Conservation (phyloP, 371 early-diverging fungal genomes). For the Mucor mucedo region DNA sequence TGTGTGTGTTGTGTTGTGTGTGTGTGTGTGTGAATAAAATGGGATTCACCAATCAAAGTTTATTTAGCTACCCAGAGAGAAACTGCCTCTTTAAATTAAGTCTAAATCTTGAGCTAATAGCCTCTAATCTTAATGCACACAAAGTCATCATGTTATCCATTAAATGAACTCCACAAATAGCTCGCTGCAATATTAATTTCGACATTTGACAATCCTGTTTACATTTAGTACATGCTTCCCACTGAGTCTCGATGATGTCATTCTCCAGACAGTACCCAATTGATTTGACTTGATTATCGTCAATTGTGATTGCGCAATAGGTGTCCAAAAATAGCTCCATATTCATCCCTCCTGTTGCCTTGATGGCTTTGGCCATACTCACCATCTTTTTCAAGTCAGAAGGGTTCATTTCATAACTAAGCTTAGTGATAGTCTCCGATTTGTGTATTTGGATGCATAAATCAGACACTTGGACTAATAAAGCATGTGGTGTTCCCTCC, state of each 20-base stretch:
- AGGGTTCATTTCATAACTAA: constrained; percentile 29
- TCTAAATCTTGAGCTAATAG: constrained; percentile 47
- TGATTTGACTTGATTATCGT: constrained; percentile 35
- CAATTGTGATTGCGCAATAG: constrained; percentile 52
- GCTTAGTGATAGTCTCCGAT: constrained; percentile 1
- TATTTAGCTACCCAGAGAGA: constrained; percentile 29
- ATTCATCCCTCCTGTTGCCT: constrained; percentile 22
- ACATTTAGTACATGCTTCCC: constrained; percentile 28
- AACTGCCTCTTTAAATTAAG: constrained; percentile 55
- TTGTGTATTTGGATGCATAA: constrained; percentile 31
- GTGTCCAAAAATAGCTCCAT: constrained; percentile 33
- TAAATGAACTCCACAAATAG: constrained; percentile 42
- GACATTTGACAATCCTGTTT: constrained; percentile 21
- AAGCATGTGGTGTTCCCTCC: constrained; percentile 34
- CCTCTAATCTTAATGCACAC: constrained; percentile 48
- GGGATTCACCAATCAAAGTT: constrained; percentile 23
- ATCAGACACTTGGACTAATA: constrained; percentile 50
- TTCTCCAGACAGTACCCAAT: constrained; percentile 19
- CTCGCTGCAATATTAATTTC: constrained; percentile 31
- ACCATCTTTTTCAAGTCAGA: constrained; percentile 38
- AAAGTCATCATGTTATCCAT: constrained; percentile 34
- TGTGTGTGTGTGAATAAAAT: constrained; percentile 13
- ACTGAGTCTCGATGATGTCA: constrained; percentile 16
- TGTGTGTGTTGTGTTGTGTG: not conserved
- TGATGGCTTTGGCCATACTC: constrained; percentile 37